Percentiles rank a stretch among this genome's conserved stretches.
Evolutionary conservation across 768 basidiomycete species (phyloP).

Genomic region (Tremella yokohamensis): DNA sequence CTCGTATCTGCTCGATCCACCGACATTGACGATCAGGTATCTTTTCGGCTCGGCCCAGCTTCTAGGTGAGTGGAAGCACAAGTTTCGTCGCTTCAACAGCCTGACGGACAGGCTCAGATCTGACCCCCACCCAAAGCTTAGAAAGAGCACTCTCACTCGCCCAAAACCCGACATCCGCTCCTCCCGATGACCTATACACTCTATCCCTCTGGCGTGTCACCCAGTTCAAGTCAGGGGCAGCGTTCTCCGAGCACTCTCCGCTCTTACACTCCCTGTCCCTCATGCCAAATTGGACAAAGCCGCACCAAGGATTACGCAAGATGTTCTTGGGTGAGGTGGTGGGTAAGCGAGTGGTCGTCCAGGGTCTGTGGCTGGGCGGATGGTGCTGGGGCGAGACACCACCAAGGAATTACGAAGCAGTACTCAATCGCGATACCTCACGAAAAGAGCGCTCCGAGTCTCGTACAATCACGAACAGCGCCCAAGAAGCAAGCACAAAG

Average conservation of each 20-base stretch:
- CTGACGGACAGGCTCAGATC: constrained; percentile 56
- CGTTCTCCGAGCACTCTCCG: constrained; percentile 54
- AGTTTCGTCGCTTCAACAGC: constrained; percentile 57
- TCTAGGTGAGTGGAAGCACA: constrained; percentile 52
- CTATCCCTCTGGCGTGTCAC: constrained; percentile 28
- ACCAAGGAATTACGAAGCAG: neutral
- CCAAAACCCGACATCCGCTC: constrained; percentile 15
- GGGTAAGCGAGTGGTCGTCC: constrained; percentile 91
- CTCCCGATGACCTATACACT: constrained; percentile 33
- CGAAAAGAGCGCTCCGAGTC: too few relatives aligned
- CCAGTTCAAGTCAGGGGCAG: constrained; percentile 31
- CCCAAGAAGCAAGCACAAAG: too few relatives aligned
- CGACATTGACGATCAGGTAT: constrained; percentile 53
- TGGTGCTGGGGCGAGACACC: constrained; percentile 35
- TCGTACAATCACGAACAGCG: too few relatives aligned
- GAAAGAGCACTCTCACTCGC: constrained; percentile 63
- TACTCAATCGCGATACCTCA: neutral
- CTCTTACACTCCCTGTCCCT: constrained; percentile 80
- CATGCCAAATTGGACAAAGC: constrained; percentile 85
- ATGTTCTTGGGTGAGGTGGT: constrained; percentile 98
- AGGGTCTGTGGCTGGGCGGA: constrained; percentile 61
- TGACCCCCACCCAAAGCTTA: constrained; percentile 82
- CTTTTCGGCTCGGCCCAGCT: constrained; percentile 88
- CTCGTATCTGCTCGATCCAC: neutral
- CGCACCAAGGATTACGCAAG: constrained; percentile 82